phyloP scores from a whole-genome alignment of 306 rosid genomes.

The Calophaca sinica region DNA sequence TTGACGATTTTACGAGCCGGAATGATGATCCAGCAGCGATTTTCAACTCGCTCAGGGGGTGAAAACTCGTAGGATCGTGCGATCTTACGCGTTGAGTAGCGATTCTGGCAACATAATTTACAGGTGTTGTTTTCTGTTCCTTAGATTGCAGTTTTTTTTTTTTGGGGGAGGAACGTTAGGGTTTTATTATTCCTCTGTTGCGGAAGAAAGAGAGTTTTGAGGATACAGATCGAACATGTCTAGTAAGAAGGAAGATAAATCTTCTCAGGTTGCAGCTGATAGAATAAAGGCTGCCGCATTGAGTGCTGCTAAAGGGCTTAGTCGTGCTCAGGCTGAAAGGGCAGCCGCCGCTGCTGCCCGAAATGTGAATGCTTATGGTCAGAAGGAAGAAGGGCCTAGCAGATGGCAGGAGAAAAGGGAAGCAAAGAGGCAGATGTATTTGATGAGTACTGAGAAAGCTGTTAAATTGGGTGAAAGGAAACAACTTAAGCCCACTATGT shows the following conservation, averaged over 20 bases:
- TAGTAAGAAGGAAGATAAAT: conserved; percentile 94
- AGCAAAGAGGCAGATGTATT: conserved; percentile 98
- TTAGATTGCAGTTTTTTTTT: too few species aligned
- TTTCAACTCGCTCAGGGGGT: too few species aligned
- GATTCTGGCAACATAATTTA: too few species aligned
- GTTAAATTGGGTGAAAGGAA: conserved; percentile 94
- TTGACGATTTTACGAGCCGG: too few species aligned
- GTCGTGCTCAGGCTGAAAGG: conserved; percentile 98
- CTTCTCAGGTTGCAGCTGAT: conserved; percentile 90
- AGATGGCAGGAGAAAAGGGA: conserved; percentile 99
- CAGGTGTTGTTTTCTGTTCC: too few species aligned
- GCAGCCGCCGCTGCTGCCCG: conserved; percentile 96
- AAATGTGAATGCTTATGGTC: conserved; percentile 98
- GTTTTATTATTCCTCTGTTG: too few species aligned
- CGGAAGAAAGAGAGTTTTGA: not conserved
- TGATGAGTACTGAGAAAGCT: conserved; percentile 98
- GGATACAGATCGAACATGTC: conserved; percentile 65
- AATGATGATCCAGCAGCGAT: too few species aligned
- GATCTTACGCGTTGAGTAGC: too few species aligned
- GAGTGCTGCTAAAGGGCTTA: conserved; percentile 94
- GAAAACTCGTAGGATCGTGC: too few species aligned
- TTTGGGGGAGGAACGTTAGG: too few species aligned
- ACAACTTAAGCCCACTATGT: conserved; percentile 66
- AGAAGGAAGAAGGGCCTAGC: conserved; percentile 99
- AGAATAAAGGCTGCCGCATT: conserved; percentile 96